Percentiles rank a stretch among this genome's conserved stretches.
These are phyloP conservation scores for Penstemon eatonii DNA, from an alignment of 257 asterid genomes.

Conservation along the genomic window DNA sequence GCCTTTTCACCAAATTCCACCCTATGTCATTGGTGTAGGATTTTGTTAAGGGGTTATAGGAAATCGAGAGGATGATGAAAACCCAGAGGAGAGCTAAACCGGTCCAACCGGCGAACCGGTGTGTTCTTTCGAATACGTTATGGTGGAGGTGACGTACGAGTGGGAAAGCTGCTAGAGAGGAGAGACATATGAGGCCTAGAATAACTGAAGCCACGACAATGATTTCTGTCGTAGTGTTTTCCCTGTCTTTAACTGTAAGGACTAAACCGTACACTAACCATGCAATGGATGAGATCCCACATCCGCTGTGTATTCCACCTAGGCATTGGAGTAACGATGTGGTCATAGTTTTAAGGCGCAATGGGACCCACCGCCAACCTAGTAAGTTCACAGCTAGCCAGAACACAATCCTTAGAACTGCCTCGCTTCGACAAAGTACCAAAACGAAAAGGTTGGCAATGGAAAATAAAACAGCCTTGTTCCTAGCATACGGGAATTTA, in stretches of 20 bases:
- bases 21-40: constrained; percentile 38
- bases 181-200: constrained; percentile 50
- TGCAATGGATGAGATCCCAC: constrained; percentile 68
- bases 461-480: constrained; percentile 49
- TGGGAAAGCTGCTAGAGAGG: constrained; percentile 65
- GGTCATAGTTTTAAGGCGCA: constrained; percentile 44
- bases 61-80: constrained; percentile 47
- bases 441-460: constrained; percentile 56
- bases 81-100: constrained; percentile 61
- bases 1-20: constrained; percentile 34
- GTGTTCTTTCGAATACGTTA: constrained; percentile 69
- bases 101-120: constrained; percentile 67
- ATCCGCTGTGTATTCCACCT: constrained; percentile 78
- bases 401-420: constrained; percentile 48
- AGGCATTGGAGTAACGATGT: constrained; percentile 62
- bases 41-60: constrained; percentile 48
- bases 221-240: constrained; percentile 47
- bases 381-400: constrained; percentile 60
- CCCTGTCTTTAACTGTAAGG: constrained; percentile 47
- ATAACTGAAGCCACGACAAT: constrained; percentile 50
- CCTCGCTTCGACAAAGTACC: constrained; percentile 71
- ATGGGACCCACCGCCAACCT: constrained; percentile 61
- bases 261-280: constrained; percentile 64
- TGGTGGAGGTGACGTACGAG: constrained; percentile 84
- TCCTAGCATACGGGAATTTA: constrained; percentile 46